phyloP scores from a whole-genome alignment of 1,139 yeast genomes.

The Pichia cactophila region DNA sequence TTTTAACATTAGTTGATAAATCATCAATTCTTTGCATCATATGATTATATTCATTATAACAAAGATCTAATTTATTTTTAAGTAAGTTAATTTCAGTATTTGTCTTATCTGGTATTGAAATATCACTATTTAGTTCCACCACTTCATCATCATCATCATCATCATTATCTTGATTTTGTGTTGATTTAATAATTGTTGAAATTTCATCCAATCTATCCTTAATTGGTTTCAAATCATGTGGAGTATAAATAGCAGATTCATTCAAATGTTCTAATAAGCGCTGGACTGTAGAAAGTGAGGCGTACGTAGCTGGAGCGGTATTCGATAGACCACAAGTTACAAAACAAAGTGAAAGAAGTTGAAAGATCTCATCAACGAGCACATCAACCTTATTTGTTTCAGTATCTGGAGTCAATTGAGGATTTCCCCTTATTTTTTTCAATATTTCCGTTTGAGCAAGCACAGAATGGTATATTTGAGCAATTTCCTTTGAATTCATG shows the following conservation, averaged over 20 bases:
- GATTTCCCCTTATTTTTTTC: conserved; percentile 26
- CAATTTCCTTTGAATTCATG: conserved; percentile 58
- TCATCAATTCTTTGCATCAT: conserved; percentile 45
- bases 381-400: conserved; percentile 44
- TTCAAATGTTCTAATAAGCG: conserved; percentile 73
- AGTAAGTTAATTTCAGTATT: conserved; percentile 46
- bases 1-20: conserved; percentile 47
- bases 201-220: conserved; percentile 64
- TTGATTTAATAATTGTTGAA: conserved; percentile 43
- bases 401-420: neutral
- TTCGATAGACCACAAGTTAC: conserved; percentile 86
- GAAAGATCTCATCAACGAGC: conserved; percentile 83
- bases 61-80: conserved; percentile 51
- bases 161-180: conserved; percentile 24
- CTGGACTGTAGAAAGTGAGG: conserved; percentile 77
- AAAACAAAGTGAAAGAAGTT: conserved; percentile 74
- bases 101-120: conserved; percentile 18
- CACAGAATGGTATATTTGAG: conserved; percentile 35
- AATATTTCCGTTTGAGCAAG: conserved; percentile 26
- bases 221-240: conserved; percentile 74
- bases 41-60: conserved; percentile 45
- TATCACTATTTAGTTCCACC: neutral
- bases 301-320: conserved; percentile 89
- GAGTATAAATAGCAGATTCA: conserved; percentile 75
- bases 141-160: conserved; percentile 7